phyloP scores from a whole-genome alignment of 1,284 basidiomycete genomes.

The Tylopilus orsonianus region DNA sequence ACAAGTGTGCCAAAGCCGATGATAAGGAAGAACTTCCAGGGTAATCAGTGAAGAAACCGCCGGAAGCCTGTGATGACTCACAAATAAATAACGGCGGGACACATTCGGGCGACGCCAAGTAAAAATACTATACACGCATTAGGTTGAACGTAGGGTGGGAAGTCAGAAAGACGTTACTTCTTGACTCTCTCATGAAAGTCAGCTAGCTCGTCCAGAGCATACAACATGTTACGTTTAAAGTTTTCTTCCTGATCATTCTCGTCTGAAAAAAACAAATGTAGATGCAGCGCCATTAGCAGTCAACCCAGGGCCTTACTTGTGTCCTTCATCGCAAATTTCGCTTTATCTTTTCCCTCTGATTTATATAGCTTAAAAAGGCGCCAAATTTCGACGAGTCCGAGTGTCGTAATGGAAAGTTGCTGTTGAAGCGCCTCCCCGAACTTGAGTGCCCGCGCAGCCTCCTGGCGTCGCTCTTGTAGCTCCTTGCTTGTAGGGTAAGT shows the following conservation, averaged over 20 bases:
- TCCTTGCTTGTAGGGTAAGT: slow-evolving; percentile 57
- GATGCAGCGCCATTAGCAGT: not conserved
- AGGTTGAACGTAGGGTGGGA: slow-evolving; percentile 4
- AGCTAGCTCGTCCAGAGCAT: slow-evolving; percentile 46
- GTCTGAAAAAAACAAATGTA: not conserved
- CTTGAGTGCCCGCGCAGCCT: slow-evolving; percentile 48
- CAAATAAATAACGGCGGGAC: slow-evolving; percentile 48
- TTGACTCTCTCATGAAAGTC: slow-evolving; percentile 66
- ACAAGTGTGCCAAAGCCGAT: slow-evolving; percentile 41
- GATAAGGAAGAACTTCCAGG: slow-evolving; percentile 34
- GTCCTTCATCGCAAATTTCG: slow-evolving; percentile 26
- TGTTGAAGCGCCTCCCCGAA: slow-evolving; percentile 52
- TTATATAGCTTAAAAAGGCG: slow-evolving; percentile 43
- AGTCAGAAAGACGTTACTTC: slow-evolving; percentile 46
- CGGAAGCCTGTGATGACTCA: slow-evolving; percentile 29
- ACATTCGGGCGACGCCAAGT: slow-evolving; percentile 58
- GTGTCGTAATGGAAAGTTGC: slow-evolving; percentile 45
- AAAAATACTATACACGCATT: slow-evolving; percentile 46
- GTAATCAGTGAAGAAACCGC: slow-evolving; percentile 1
- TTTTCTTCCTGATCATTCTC: slow-evolving; percentile 36
- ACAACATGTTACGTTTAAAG: slow-evolving; percentile 44
- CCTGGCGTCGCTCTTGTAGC: slow-evolving; percentile 48
- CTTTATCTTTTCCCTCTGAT: slow-evolving; percentile 27
- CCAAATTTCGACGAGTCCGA: slow-evolving; percentile 56
- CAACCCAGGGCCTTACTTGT: slow-evolving; percentile 12